phyloP scores from a whole-genome alignment of 2,329 filamentous ascomycete species.

The Neocucurbitaria cava region DNA sequence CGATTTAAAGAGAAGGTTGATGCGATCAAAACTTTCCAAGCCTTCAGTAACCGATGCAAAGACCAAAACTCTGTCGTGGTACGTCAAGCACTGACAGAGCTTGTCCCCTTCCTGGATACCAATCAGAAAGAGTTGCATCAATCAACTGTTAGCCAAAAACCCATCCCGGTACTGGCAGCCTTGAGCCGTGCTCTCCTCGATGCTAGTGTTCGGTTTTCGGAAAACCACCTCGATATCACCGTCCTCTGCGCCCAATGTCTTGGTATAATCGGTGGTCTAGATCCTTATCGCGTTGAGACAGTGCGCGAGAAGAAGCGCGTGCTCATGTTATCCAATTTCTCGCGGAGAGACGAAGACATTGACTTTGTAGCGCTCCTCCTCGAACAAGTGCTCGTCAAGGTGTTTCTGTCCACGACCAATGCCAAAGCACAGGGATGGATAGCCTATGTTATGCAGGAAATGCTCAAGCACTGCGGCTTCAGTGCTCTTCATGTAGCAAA shows the following conservation, averaged over 20 bases:
- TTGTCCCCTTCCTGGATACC: slow-evolving; percentile 73
- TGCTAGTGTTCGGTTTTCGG: slow-evolving; percentile 80
- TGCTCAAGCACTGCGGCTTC: slow-evolving; percentile 80
- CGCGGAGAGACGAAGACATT: slow-evolving; percentile 75
- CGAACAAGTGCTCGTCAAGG: slow-evolving; percentile 85
- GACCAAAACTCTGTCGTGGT: slow-evolving; percentile 90
- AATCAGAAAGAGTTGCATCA: slow-evolving; percentile 82
- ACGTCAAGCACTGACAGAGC: slow-evolving; percentile 78
- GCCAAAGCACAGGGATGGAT: slow-evolving; percentile 88
- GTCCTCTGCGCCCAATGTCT: slow-evolving; percentile 80
- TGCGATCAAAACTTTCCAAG: slow-evolving; percentile 69
- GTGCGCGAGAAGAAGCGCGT: slow-evolving; percentile 81
- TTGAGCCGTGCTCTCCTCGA: slow-evolving; percentile 83
- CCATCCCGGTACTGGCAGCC: slow-evolving; percentile 73
- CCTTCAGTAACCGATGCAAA: slow-evolving; percentile 75
- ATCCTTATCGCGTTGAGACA: slow-evolving; percentile 86
- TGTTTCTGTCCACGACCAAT: slow-evolving; percentile 90
- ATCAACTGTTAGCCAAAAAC: slow-evolving; percentile 82
- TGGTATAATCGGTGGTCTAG: slow-evolving; percentile 88
- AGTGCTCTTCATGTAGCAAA: slow-evolving; percentile 61
- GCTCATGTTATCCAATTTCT: slow-evolving; percentile 86
- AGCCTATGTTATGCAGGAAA: slow-evolving; percentile 92
- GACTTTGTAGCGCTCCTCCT: slow-evolving; percentile 87
- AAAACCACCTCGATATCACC: slow-evolving; percentile 70
- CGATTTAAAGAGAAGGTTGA: slow-evolving; percentile 71